These are phyloP conservation scores for Aureobasidium lini DNA, from an alignment of 2,329 filamentous ascomycete genomes.

Conservation along the genomic window DNA sequence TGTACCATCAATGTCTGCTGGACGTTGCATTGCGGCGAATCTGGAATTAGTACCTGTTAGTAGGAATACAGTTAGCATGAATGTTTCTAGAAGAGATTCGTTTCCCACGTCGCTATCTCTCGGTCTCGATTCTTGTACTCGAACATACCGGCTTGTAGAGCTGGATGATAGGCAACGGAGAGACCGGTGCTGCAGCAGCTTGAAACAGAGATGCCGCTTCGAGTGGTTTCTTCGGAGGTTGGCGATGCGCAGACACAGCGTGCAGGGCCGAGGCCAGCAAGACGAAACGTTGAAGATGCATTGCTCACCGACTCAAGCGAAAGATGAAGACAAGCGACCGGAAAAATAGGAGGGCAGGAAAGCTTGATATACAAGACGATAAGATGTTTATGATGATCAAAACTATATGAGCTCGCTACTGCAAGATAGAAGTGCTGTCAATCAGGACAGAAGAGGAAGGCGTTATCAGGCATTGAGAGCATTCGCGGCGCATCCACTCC, in stretches of 20 bases:
- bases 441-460: conserved; percentile 5
- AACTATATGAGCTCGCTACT: neutral
- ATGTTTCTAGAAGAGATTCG: too few species aligned
- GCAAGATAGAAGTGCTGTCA: neutral
- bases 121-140: too few species aligned
- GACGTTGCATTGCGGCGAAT: conserved; percentile 29
- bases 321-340: neutral
- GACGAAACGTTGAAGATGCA: neutral
- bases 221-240: neutral
- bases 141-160: conserved; percentile 51
- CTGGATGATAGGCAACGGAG: conserved; percentile 57
- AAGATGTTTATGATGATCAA: neutral
- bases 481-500: neutral
- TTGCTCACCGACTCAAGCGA: neutral
- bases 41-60: conserved; percentile 29
- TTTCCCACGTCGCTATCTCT: too few species aligned
- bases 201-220: neutral
- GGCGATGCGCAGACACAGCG: neutral
- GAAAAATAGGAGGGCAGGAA: neutral
- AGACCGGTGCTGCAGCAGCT: conserved; percentile 17
- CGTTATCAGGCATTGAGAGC: neutral
- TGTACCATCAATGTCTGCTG: conserved; percentile 59
- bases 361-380: neutral
- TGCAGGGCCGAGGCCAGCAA: neutral
- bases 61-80: too few species aligned